Conservation (phyloP, 164 flowering plant genomes). For the Vitis cinerea region DNA sequence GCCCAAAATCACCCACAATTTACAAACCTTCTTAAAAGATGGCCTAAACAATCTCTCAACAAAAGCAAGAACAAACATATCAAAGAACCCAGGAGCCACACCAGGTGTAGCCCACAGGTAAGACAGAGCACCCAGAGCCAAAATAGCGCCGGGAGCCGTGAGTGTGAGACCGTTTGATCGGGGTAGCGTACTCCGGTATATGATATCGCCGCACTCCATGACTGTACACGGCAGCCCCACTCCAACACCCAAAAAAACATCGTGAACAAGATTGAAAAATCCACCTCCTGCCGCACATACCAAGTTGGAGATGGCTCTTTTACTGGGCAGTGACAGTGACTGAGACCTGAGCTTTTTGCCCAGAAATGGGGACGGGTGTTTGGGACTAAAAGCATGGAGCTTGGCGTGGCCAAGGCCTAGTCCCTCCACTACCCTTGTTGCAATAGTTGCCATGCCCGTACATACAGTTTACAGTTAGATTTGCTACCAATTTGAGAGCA, state of each 20-base stretch:
- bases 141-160: slow-evolving; percentile 75
- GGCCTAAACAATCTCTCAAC: slow-evolving; percentile 83
- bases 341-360: slow-evolving; percentile 47
- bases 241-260: slow-evolving; percentile 88
- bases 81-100: slow-evolving; percentile 98
- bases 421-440: slow-evolving; percentile 28
- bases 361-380: slow-evolving; percentile 43
- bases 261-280: slow-evolving; percentile 35
- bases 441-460: slow-evolving; percentile 36
- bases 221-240: slow-evolving; percentile 98
- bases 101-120: slow-evolving; percentile 99
- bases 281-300: slow-evolving; percentile 33
- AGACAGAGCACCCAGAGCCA: slow-evolving; percentile 79
- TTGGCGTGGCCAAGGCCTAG: slow-evolving; percentile 8
- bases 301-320: slow-evolving; percentile 14
- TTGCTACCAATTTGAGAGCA: slow-evolving; percentile 16
- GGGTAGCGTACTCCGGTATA: slow-evolving; percentile 90
- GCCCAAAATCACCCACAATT: neutral
- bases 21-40: slow-evolving; percentile 72
- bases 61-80: slow-evolving; percentile 97
- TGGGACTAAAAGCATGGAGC: slow-evolving; percentile 22
- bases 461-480: neutral
- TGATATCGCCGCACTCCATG: slow-evolving; percentile 94
- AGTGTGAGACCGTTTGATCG: slow-evolving; percentile 61
- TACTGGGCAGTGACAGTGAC: neutral